These are phyloP conservation scores for Fusarium chaquense DNA, from an alignment of 2,329 filamentous ascomycete genomes.

Conservation along the genomic window DNA sequence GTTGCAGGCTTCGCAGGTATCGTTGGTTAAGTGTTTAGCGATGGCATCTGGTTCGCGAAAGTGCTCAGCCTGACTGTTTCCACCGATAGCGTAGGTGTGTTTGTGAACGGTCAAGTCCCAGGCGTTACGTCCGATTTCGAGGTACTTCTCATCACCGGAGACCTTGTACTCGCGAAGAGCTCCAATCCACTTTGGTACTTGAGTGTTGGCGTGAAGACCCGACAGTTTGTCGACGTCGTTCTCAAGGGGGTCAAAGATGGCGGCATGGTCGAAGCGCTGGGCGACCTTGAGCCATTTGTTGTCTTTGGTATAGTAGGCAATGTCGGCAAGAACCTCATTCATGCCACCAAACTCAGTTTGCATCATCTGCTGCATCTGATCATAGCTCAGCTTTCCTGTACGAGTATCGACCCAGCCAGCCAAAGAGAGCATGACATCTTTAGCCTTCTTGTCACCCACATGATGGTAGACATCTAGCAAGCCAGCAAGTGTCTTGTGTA, in stretches of 20 bases:
- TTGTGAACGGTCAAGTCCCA: slow-evolving; percentile 60
- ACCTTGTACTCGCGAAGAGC: slow-evolving; percentile 62
- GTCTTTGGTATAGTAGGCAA: slow-evolving; percentile 61
- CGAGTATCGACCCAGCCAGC: slow-evolving; percentile 63
- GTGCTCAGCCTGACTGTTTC: slow-evolving; percentile 66
- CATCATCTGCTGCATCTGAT: slow-evolving; percentile 62
- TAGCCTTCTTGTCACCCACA: slow-evolving; percentile 57
- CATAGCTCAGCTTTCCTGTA: slow-evolving; percentile 56
- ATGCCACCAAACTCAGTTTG: slow-evolving; percentile 65
- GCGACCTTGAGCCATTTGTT: slow-evolving; percentile 60
- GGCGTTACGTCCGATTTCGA: slow-evolving; percentile 62
- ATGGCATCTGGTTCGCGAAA: slow-evolving; percentile 62
- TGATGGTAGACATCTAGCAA: slow-evolving; percentile 63
- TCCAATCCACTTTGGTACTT: slow-evolving; percentile 67
- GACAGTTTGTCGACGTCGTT: slow-evolving; percentile 58
- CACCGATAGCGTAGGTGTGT: slow-evolving; percentile 66
- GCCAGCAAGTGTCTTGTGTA: slow-evolving; percentile 67
- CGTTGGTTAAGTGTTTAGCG: slow-evolving; percentile 56
- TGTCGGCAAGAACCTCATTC: slow-evolving; percentile 63
- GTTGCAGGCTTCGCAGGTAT: slow-evolving; percentile 66
- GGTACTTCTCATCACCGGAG: slow-evolving; percentile 59
- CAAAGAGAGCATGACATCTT: slow-evolving; percentile 58
- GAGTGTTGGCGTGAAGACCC: slow-evolving; percentile 65
- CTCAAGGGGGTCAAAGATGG: slow-evolving; percentile 61
- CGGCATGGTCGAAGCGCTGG: slow-evolving; percentile 63